Conservation (phyloP, 345 rosid genomes). For the Sisymbrium irio region DNA sequence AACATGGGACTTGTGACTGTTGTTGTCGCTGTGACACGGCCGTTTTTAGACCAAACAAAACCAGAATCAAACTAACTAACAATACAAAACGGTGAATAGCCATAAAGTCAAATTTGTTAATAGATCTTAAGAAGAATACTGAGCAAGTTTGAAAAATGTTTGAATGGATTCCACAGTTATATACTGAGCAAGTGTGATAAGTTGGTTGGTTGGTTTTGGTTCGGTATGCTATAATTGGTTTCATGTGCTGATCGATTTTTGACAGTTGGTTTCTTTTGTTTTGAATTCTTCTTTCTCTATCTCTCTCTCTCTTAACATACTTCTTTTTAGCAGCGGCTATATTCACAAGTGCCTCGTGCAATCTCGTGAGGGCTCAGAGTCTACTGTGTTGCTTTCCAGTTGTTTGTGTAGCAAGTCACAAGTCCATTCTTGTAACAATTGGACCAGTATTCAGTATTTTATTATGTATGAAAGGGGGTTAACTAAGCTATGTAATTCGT, state of each 20-base stretch:
- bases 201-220: conserved; percentile 30
- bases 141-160: conserved; percentile 15
- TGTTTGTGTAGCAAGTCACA: conserved; percentile 30
- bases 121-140: conserved; percentile 1
- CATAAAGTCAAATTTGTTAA: conserved; percentile 1
- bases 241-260: conserved; percentile 23
- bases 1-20: conserved; percentile 67
- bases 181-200: conserved; percentile 14
- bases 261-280: conserved; percentile 23
- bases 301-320: background rate
- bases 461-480: background rate
- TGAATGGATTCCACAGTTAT: conserved; percentile 9
- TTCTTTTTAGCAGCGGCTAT: conserved; percentile 25
- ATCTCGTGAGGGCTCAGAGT: conserved; percentile 31
- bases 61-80: conserved; percentile 26
- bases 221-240: conserved; percentile 23
- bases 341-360: conserved; percentile 34
- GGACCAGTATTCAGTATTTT: background rate
- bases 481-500: background rate
- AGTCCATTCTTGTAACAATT: conserved; percentile 14
- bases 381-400: conserved; percentile 29
- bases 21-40: conserved; percentile 44
- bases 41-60: conserved; percentile 24
- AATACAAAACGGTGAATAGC: conserved; percentile 10
- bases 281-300: background rate